Evolutionary conservation across 1,284 basidiomycete genomes (phyloP).

Genomic region (Peniophora sp.): DNA sequence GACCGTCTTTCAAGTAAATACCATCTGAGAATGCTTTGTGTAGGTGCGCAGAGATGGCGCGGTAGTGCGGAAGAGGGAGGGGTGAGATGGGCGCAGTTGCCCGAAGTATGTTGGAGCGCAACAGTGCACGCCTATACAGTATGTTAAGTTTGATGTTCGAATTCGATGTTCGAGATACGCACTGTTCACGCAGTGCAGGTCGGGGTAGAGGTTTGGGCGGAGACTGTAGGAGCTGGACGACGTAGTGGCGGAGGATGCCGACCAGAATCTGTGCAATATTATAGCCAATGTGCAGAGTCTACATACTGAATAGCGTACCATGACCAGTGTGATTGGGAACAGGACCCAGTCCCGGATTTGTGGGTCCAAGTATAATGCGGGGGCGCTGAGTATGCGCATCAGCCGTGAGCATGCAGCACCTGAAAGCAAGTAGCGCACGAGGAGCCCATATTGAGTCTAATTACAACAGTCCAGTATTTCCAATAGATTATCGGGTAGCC

Average conservation of each 20-base stretch:
- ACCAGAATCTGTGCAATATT: constrained; percentile 70
- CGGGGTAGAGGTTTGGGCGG: constrained; percentile 77
- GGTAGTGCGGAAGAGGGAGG: constrained; percentile 69
- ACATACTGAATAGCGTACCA: constrained; percentile 49
- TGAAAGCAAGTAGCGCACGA: constrained; percentile 1
- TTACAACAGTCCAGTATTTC: too few relatives aligned
- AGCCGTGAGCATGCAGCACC: not conserved
- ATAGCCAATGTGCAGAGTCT: not conserved
- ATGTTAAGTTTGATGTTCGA: constrained; percentile 1
- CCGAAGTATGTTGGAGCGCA: constrained; percentile 78
- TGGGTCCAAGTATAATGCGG: constrained; percentile 81
- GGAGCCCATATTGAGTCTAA: constrained; percentile 6
- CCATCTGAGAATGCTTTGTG: constrained; percentile 68
- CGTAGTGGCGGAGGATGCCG: constrained; percentile 90
- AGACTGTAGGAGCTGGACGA: constrained; percentile 81
- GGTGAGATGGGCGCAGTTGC: constrained; percentile 75
- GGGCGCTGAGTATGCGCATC: constrained; percentile 33
- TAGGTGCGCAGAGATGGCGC: constrained; percentile 67
- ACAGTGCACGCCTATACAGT: constrained; percentile 69
- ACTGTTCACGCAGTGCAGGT: constrained; percentile 90
- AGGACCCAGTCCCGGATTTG: constrained; percentile 93
- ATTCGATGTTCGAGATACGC: constrained; percentile 25
- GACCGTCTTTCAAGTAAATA: constrained; percentile 79
- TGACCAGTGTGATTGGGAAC: constrained; percentile 95
- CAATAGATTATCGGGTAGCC: too few relatives aligned